A percentile compares a stretch with the other conserved stretches of the same genome.
Evolutionary conservation across 441 rosid species (phyloP).

Genomic region (Gossypium laxum): DNA sequence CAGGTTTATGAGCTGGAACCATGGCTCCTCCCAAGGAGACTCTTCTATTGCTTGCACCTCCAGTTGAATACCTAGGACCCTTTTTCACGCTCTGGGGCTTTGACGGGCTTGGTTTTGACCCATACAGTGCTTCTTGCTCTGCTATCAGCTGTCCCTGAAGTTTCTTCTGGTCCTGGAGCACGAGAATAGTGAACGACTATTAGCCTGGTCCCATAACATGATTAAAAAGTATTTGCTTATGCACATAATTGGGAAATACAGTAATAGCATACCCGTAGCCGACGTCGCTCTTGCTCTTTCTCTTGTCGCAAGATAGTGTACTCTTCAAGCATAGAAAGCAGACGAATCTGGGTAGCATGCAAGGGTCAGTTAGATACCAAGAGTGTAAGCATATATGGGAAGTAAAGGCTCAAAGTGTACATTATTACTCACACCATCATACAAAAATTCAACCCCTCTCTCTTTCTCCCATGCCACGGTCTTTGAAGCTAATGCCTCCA

Average conservation of each 20-base stretch:
- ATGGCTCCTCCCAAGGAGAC: constrained; percentile 52
- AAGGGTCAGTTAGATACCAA: constrained; percentile 9
- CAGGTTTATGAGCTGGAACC: constrained; percentile 45
- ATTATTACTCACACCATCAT: constrained; percentile 67
- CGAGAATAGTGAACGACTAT: constrained; percentile 24
- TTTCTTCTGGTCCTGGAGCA: constrained; percentile 73
- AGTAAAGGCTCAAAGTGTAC: background rate
- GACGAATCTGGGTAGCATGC: constrained; percentile 39
- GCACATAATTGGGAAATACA: background rate
- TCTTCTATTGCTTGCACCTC: constrained; percentile 49
- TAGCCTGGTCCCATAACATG: background rate
- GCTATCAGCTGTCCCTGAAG: constrained; percentile 75
- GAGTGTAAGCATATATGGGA: background rate
- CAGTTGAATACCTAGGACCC: constrained; percentile 49
- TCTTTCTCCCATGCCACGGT: constrained; percentile 86
- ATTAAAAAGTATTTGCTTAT: background rate
- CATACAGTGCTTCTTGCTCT: constrained; percentile 74
- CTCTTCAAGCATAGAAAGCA: constrained; percentile 87
- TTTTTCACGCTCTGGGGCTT: constrained; percentile 55
- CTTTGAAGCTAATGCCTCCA: constrained; percentile 75
- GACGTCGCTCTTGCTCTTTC: constrained; percentile 84
- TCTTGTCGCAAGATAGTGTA: constrained; percentile 62
- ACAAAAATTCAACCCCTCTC: constrained; percentile 61
- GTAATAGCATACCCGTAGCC: constrained; percentile 51
- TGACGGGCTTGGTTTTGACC: constrained; percentile 72